phyloP scores from a whole-genome alignment of 2,329 filamentous ascomycete genomes.

The Trichophyton verrucosum region DNA sequence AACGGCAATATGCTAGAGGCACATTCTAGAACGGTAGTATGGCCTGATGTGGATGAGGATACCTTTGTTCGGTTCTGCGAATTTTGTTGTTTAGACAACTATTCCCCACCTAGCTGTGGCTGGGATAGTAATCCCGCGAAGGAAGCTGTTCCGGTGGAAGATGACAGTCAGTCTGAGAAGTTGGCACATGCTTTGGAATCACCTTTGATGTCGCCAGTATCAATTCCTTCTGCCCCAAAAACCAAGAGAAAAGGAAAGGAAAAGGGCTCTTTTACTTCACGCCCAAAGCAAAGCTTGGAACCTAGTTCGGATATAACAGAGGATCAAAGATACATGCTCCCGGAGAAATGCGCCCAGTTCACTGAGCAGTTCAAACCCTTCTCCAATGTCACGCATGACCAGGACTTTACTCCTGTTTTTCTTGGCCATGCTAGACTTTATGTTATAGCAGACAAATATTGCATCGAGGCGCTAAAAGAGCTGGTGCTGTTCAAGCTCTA shows the following conservation, averaged over 20 bases:
- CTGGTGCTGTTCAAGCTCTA: slow-evolving; percentile 25
- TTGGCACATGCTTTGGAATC: no score
- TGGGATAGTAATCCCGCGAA: neutral
- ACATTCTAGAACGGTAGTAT: neutral
- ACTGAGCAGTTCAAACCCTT: neutral
- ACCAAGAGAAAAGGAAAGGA: no score
- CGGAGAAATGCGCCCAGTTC: neutral
- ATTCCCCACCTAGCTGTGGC: neutral
- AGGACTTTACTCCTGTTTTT: slow-evolving; percentile 26
- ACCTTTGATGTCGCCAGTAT: no score
- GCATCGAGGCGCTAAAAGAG: slow-evolving; percentile 22
- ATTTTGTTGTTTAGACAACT: neutral
- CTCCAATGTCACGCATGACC: slow-evolving; percentile 1
- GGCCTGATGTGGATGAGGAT: neutral
- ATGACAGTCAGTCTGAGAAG: no score
- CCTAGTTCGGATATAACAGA: no score
- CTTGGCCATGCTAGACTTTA: slow-evolving; percentile 31
- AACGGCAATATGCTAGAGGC: slow-evolving; percentile 1
- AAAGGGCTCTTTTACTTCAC: no score
- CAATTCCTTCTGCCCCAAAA: no score
- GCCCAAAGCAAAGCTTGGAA: no score
- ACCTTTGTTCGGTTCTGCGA: slow-evolving; percentile 2
- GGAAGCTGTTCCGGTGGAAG: neutral
- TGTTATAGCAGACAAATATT: slow-evolving; percentile 31
- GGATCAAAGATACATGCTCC: neutral